Base-by-base conservation (phyloP, 768 basidiomycete genomes). In the Mycena venus region DNA sequence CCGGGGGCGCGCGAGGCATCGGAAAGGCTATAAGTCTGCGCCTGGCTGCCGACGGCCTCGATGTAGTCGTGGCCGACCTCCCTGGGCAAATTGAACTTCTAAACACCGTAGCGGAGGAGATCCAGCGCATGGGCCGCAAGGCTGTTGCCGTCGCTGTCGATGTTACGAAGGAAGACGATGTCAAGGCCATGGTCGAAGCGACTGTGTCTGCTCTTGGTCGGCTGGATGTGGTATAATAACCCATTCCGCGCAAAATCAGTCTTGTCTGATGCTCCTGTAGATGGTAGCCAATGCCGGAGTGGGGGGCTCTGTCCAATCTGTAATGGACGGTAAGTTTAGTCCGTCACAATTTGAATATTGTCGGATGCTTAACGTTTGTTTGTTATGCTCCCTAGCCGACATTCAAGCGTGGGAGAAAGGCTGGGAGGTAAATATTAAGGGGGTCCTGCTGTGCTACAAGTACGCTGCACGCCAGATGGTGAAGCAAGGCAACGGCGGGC, bases 401-500 rank as follows among this genome's bases (percentile, higher is more conserved):
- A 68, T 81, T 2, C 81, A 82, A 21, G 80, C 85, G 10, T 79
- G 83, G 70, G 83, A 87, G 29, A 69, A 73, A 21, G 56, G 83
- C 14, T 72, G 85, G n/a, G 69, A 81, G 2, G 80, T 87, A 62
- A 89, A 89, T 42, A 80, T 82, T 29, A 82, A 81, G n/a, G 86
- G 89, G 7, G 80, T 81, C 0, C 81, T 88, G 75, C 77, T 87
- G 17, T 83, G 82, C 59, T 87, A 86, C 73, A 87, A 87, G 72
- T 81, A 84, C 62, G 88, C 86, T 12, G 88, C 86, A 10, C 74
- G 76, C 25, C 83, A 85, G 72, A 88, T 88, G 88, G 79, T 88
- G 60, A 81, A 83, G 31, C 88, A 86, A 74, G 86, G 85, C 12
- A 73, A 56, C 8, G 85, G 86, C 11, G 87, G 87, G 1, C 79